Conservation (phyloP, 2,329 filamentous ascomycete genomes). For the Calycina marina region DNA sequence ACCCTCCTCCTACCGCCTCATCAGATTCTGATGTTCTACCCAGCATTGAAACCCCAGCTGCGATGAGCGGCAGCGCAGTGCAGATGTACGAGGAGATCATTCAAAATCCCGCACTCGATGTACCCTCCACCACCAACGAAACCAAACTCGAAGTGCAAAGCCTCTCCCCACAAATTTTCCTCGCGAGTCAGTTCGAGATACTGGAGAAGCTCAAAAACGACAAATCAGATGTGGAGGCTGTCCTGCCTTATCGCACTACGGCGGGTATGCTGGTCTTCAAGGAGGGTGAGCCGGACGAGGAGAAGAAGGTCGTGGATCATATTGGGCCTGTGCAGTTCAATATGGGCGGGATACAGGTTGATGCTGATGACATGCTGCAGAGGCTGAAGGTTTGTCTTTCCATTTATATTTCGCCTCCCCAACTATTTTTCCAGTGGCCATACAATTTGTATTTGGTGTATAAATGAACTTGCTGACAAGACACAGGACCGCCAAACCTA, state of each 20-base stretch:
- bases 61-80: conserved; percentile 41
- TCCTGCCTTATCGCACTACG: conserved; percentile 10
- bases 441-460: not conserved
- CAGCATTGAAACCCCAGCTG: conserved; percentile 9
- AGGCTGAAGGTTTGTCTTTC: conserved; percentile 76
- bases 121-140: conserved; percentile 33
- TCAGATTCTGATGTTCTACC: conserved; percentile 4
- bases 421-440: conserved; percentile 12
- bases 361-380: conserved; percentile 86
- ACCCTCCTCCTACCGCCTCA: conserved; percentile 22
- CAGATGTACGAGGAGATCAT: conserved; percentile 67
- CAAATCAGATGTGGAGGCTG: conserved; percentile 26
- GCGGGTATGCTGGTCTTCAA: conserved; percentile 12
- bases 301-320: conserved; percentile 40
- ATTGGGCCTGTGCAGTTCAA: conserved; percentile 96
- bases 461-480: not conserved
- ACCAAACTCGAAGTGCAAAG: conserved; percentile 40
- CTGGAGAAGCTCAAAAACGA: conserved; percentile 52
- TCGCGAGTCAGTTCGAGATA: conserved; percentile 58
- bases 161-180: conserved; percentile 65
- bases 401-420: not conserved
- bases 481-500: conserved; percentile 22
- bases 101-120: conserved; percentile 54
- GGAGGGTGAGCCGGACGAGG: conserved; percentile 11
- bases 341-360: conserved; percentile 92